Base-by-base conservation (phyloP, 2,329 filamentous ascomycete species). In the Arthrobotrys megalospora region DNA sequence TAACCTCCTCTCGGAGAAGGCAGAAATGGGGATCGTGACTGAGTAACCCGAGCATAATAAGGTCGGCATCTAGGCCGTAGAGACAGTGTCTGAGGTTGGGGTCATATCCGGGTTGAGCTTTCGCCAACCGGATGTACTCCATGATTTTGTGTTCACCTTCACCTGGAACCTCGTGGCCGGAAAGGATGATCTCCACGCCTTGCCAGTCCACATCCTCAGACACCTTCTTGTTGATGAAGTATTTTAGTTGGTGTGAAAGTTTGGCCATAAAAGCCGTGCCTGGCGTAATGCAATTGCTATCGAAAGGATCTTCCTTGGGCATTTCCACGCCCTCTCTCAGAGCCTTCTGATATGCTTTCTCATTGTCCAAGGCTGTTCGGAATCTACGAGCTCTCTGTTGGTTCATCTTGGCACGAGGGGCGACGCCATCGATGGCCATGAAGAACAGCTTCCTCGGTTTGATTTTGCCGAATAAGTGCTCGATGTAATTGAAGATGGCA, bases 61-160 rank as follows among this genome's bases (percentile, higher is more conserved):
- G 87, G 86, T 99, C 96, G 52, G 96, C 96, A 85, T 99, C 96
- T 62, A 99, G 89, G 24, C 96, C 96, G 85, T 99, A 99, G 80
- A 99, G 88, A 85, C 96, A 99, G 85, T 99, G 96, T 73, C 96
- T 93, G 79, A 97, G 90, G 83, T 99, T 98, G 62, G 93, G 89
- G 84, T 97, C 91, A 85, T 99, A 99, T 80, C 91, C 90, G 1
- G 93, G 93, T 85, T 99, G 96, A 60, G 95, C 94, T 87, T 98
- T 98, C 80, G 96, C 93, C 85, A 96, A 93, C 81, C 96, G 92
- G 85, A 99, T 99, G 85, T 99, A 99, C 85, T 99, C 96, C 96
- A 99, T 99, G 85, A 99, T 97, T 87, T 99, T 99, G 87, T 99
- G 96, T 85, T 99, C 96, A 82, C 96, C 96, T 86, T 99, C 96